Evolutionary conservation across 345 rosid species (phyloP).

Genomic region (Erucastrum elatum): DNA sequence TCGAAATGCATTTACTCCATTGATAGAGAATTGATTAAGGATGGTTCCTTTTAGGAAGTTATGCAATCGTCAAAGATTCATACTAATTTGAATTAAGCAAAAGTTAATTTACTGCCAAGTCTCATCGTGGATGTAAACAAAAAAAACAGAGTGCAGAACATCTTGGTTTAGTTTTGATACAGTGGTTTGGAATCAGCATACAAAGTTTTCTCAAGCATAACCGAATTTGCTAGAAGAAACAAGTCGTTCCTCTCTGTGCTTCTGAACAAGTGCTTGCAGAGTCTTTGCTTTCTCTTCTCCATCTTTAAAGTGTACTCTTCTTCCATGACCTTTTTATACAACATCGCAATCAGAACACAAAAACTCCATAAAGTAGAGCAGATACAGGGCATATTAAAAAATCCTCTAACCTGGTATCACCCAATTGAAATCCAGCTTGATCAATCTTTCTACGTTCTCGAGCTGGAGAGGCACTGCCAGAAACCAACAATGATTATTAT

Average conservation of each 20-base stretch:
- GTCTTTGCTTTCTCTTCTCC: constrained; percentile 30
- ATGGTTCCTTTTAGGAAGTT: neutral
- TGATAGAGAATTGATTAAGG: neutral
- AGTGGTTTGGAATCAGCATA: neutral
- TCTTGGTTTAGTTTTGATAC: neutral
- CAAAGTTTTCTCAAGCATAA: constrained; percentile 16
- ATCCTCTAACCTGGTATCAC: constrained; percentile 31
- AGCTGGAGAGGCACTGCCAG: constrained; percentile 41
- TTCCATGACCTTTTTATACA: constrained; percentile 33
- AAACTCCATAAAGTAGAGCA: neutral
- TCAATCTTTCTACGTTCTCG: constrained; percentile 27
- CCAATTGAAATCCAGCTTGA: constrained; percentile 38
- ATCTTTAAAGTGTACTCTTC: constrained; percentile 37
- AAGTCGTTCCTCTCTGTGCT: constrained; percentile 32
- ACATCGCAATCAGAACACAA: neutral
- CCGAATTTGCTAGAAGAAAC: constrained; percentile 16
- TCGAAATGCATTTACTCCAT: neutral
- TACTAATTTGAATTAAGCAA: neutral
- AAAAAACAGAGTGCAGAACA: neutral
- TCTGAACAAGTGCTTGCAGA: constrained; percentile 36
- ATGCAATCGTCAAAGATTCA: constrained; percentile 1
- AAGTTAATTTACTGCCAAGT: too few relatives aligned
- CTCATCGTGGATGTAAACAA: too few relatives aligned
- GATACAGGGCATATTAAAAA: neutral
- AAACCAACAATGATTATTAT: neutral